These are phyloP conservation scores for Vigna mungo DNA, from an alignment of 306 rosid genomes.

Conservation along the genomic window DNA sequence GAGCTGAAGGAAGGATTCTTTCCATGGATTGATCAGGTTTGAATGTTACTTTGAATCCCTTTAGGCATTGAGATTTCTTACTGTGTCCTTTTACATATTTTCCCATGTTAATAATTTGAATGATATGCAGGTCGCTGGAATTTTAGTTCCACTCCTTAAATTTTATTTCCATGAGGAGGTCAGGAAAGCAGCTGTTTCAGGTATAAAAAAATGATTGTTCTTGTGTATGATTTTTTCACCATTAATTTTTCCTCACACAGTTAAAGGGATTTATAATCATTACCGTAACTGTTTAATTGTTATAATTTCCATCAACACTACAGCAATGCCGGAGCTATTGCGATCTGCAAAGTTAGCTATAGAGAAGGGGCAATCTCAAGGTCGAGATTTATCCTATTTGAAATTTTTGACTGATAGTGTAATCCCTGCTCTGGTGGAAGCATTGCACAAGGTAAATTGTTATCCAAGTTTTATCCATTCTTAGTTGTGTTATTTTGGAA, in stretches of 20 bases:
- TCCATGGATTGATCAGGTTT: constrained; percentile 99
- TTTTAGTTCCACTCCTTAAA: constrained; percentile 92
- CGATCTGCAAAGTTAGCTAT: constrained; percentile 95
- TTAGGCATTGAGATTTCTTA: neutral
- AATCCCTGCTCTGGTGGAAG: constrained; percentile 95
- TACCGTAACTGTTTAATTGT: constrained; percentile 29
- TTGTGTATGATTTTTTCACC: constrained; percentile 4
- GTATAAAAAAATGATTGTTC: constrained; percentile 47
- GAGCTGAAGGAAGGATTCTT: constrained; percentile 98
- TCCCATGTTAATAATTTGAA: constrained; percentile 17
- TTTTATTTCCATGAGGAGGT: constrained; percentile 99
- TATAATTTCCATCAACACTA: constrained; percentile 22
- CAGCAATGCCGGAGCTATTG: constrained; percentile 97
- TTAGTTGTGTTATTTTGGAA: neutral
- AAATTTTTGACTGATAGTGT: constrained; percentile 89
- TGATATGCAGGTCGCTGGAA: constrained; percentile 83
- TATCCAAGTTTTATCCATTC: constrained; percentile 25
- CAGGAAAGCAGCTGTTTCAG: constrained; percentile 99
- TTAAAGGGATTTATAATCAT: constrained; percentile 7
- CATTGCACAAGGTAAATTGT: constrained; percentile 79
- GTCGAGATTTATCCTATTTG: constrained; percentile 82
- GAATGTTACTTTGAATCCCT: constrained; percentile 57
- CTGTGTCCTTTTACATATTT: constrained; percentile 22
- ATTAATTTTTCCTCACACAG: neutral
- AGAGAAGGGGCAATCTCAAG: constrained; percentile 95